These are phyloP conservation scores for Cairneyella variabilis DNA, from an alignment of 495 filamentous ascomycete species.

Conservation along the genomic window DNA sequence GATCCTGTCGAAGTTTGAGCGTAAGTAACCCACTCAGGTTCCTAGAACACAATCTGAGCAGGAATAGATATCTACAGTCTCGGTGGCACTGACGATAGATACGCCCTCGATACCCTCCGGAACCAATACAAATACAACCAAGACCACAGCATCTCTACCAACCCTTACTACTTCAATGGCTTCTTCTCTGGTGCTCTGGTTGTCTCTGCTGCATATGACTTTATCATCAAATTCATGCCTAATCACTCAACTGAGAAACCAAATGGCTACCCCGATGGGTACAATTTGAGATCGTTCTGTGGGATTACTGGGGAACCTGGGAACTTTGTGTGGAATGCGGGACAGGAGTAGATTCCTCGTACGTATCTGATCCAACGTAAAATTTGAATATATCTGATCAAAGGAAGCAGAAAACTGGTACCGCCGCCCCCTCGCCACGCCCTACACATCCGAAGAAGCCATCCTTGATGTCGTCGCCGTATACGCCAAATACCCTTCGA, in stretches of 20 bases:
- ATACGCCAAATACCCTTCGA: conserved; percentile 20
- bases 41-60: too few species aligned
- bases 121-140: conserved; percentile 5
- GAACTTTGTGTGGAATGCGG: conserved; percentile 6
- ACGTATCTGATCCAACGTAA: too few species aligned
- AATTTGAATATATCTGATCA: too few species aligned
- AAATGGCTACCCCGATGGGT: conserved; percentile 8
- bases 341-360: conserved; percentile 10
- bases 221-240: conserved; percentile 5
- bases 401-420: conserved; percentile 20
- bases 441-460: conserved; percentile 10
- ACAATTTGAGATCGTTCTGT: conserved; percentile 11
- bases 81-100: conserved; percentile 1
- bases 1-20: conserved; percentile 1
- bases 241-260: conserved; percentile 7
- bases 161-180: too few species aligned
- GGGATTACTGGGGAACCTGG: conserved; percentile 1
- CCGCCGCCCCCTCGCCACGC: conserved; percentile 4
- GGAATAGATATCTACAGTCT: too few species aligned
- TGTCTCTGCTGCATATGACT: conserved; percentile 7
- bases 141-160: conserved; percentile 3
- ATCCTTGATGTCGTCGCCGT: conserved; percentile 31
- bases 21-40: too few species aligned
- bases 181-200: conserved; percentile 6
- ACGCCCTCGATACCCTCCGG: conserved; percentile 6